A percentile compares a stretch with the other conserved stretches of the same genome.
These are phyloP conservation scores for Claviceps sp. DNA, from an alignment of 2,329 filamentous ascomycete genomes.

Conservation along the genomic window DNA sequence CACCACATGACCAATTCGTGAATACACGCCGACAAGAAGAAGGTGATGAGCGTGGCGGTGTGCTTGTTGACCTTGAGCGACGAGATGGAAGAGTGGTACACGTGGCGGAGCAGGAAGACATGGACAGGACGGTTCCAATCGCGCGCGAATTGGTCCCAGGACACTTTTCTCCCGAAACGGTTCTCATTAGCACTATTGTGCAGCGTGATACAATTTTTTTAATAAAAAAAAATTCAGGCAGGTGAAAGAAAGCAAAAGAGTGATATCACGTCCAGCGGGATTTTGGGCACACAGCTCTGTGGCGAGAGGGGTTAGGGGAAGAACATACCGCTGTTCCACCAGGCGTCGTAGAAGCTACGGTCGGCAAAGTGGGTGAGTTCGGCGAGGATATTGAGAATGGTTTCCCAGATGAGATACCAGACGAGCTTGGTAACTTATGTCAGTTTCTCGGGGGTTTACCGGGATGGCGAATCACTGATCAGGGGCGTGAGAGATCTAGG, in stretches of 20 bases:
- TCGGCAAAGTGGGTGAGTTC: slow-evolving; percentile 68
- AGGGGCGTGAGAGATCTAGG: no score
- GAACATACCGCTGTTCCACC: slow-evolving; percentile 44
- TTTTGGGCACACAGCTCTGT: not conserved
- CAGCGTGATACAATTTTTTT: no score
- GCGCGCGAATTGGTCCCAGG: slow-evolving; percentile 65
- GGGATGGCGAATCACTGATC: no score
- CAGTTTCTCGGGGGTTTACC: not conserved
- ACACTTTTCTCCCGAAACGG: slow-evolving; percentile 22
- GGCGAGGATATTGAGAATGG: slow-evolving; percentile 59
- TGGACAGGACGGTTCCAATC: slow-evolving; percentile 72
- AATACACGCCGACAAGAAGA: slow-evolving; percentile 55
- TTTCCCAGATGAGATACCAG: slow-evolving; percentile 76
- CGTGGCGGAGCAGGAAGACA: slow-evolving; percentile 63
- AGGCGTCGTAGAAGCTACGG: slow-evolving; percentile 54
- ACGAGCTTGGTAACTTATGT: slow-evolving; percentile 26
- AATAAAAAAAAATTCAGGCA: no score
- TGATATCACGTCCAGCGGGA: no score
- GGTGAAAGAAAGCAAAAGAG: no score
- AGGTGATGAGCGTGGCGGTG: slow-evolving; percentile 62
- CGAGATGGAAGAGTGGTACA: slow-evolving; percentile 67
- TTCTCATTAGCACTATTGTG: no score
- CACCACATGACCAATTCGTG: slow-evolving; percentile 73
- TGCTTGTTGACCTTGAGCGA: slow-evolving; percentile 56
- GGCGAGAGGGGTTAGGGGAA: not conserved